Conservation (phyloP, 1,284 basidiomycete species). For the Salmacisia buchloeana region DNA sequence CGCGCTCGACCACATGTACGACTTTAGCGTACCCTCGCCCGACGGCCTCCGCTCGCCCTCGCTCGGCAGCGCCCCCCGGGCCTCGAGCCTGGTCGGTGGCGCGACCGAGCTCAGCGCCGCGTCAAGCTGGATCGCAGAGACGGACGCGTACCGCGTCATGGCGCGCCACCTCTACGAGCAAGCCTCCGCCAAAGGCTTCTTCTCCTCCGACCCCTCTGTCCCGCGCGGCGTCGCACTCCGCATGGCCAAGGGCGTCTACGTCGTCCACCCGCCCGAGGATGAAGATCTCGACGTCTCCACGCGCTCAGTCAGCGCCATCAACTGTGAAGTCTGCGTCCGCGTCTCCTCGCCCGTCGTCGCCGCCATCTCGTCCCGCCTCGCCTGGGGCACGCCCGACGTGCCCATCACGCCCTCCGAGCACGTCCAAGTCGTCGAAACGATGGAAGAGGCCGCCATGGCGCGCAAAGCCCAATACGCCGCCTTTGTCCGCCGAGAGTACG, state of each 20-base stretch:
- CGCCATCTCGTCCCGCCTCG: conserved; percentile 56
- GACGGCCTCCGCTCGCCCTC: too few species aligned
- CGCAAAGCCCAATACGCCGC: conserved; percentile 79
- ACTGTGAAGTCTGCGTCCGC: conserved; percentile 74
- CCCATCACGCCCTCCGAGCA: conserved; percentile 28
- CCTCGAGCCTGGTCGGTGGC: too few species aligned
- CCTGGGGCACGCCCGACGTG: conserved; percentile 46
- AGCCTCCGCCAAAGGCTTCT: conserved; percentile 7
- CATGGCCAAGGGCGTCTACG: conserved; percentile 27
- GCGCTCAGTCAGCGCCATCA: conserved; percentile 62
- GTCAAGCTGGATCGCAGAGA: conserved; percentile 29
- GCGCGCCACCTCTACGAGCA: conserved; percentile 22
- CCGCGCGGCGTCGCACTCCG: conserved; percentile 26
- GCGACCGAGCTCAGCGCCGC: too few species aligned
- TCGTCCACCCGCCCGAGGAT: conserved; percentile 20
- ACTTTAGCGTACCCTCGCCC: too few species aligned
- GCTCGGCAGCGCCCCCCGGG: too few species aligned
- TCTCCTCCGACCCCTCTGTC: conserved; percentile 1
- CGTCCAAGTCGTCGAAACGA: conserved; percentile 53
- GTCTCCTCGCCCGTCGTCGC: conserved; percentile 72
- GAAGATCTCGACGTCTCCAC: conserved; percentile 16
- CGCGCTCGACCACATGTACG: too few species aligned
- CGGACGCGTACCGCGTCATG: conserved; percentile 29
- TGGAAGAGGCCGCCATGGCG: conserved; percentile 62
- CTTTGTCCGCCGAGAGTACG: conserved; percentile 70